These are phyloP conservation scores for Cladosporium halotolerans DNA, from an alignment of 2,329 filamentous ascomycete species.

Conservation along the genomic window DNA sequence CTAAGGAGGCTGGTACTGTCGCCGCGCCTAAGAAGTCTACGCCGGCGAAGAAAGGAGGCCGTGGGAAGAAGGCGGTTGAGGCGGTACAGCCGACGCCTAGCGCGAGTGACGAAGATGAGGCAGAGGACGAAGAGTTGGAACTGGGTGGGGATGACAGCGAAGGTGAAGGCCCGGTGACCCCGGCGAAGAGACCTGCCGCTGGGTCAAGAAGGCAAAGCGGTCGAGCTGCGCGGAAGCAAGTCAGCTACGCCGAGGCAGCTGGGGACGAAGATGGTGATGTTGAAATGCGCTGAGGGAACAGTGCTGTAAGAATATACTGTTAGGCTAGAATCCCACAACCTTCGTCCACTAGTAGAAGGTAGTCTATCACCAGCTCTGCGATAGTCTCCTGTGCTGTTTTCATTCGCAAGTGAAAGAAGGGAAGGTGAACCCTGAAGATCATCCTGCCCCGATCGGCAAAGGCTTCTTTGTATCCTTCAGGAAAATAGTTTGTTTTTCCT, in stretches of 20 bases:
- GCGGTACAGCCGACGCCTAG: conserved; percentile 34
- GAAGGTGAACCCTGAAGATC: too few relatives aligned
- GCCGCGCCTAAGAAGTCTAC: conserved; percentile 6
- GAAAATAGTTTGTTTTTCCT: too few relatives aligned
- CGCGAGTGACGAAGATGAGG: conserved; percentile 32
- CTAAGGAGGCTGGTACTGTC: conserved; percentile 12
- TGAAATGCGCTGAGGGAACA: not conserved
- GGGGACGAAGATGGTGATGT: conserved; percentile 10
- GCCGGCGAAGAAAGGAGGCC: not conserved
- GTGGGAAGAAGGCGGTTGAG: conserved; percentile 15
- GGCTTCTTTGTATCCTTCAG: too few relatives aligned
- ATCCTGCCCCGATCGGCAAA: too few relatives aligned
- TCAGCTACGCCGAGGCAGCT: conserved; percentile 23
- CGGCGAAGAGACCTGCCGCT: conserved; percentile 11
- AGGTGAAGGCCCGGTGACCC: conserved; percentile 18
- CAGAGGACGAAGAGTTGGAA: conserved; percentile 28
- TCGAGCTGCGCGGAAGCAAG: conserved; percentile 16
- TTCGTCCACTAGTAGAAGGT: too few relatives aligned
- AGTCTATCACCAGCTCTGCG: too few relatives aligned
- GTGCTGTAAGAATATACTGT: too few relatives aligned
- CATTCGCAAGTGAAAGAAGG: too few relatives aligned
- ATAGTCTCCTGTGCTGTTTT: too few relatives aligned
- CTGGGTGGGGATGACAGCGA: conserved; percentile 36
- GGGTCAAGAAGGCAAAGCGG: conserved; percentile 14
- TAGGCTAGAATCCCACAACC: too few relatives aligned